phyloP scores from a whole-genome alignment of 352 stramenopile species.

The Saprolegnia diclina region DNA sequence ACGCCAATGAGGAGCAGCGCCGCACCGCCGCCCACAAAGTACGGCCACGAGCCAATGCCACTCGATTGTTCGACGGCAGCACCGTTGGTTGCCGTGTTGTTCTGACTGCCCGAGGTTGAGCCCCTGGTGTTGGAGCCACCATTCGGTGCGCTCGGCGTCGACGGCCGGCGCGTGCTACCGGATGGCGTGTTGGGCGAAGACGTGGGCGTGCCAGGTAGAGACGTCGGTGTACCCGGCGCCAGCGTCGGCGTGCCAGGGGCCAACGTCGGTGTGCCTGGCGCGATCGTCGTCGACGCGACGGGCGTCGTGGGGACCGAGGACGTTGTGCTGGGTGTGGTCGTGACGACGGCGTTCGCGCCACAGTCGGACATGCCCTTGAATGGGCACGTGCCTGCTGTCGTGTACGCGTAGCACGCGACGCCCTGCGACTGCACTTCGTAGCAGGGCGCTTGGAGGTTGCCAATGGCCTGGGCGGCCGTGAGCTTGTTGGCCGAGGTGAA shows the following conservation, averaged over 20 bases:
- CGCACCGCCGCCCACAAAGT: constrained; percentile 13
- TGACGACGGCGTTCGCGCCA: not conserved
- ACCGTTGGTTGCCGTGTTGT: not conserved
- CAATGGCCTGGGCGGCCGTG: not conserved
- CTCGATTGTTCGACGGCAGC: not conserved
- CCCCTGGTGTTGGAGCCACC: not conserved
- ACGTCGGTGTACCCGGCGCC: not conserved
- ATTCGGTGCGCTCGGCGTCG: not conserved
- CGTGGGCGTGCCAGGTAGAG: not conserved
- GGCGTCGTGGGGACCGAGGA: not conserved
- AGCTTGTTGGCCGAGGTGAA: not conserved
- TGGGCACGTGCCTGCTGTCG: not conserved
- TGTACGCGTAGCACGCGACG: constrained; percentile 11
- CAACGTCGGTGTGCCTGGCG: not conserved
- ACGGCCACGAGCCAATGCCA: constrained; percentile 1
- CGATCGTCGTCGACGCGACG: not conserved
- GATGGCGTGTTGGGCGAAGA: not conserved
- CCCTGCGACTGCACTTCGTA: not conserved
- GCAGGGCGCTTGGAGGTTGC: not conserved
- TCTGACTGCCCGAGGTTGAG: not conserved
- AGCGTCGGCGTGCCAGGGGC: not conserved
- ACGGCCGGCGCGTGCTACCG: not conserved
- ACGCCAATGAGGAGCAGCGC: constrained; percentile 15
- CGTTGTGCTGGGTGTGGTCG: not conserved
- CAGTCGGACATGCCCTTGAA: constrained; percentile 6